Percentiles rank a stretch among this genome's conserved stretches.
phyloP scores from a whole-genome alignment of 2,329 filamentous ascomycete genomes.

The Stagonosporopsis cucurbitacearum region DNA sequence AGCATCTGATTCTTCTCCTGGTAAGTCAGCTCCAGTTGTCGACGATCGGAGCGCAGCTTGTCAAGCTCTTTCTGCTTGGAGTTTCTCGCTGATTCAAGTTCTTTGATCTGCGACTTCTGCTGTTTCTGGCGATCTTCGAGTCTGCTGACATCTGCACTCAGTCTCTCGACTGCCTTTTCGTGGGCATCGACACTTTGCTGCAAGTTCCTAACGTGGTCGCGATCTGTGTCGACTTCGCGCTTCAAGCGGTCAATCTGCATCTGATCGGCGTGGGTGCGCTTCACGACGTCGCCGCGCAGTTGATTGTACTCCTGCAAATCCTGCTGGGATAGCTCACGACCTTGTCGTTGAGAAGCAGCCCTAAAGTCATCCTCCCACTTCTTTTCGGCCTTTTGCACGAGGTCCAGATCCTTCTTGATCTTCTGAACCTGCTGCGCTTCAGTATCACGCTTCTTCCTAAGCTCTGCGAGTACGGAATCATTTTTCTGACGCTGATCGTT shows the following conservation, averaged over 20 bases:
- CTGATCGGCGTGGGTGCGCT: slow-evolving; percentile 80
- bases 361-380: slow-evolving; percentile 89
- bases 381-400: slow-evolving; percentile 87
- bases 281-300: slow-evolving; percentile 83
- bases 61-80: slow-evolving; percentile 91
- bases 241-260: slow-evolving; percentile 84
- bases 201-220: slow-evolving; percentile 86
- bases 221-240: slow-evolving; percentile 88
- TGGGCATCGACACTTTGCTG: slow-evolving; percentile 85
- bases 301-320: slow-evolving; percentile 90
- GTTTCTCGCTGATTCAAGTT: slow-evolving; percentile 78
- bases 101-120: slow-evolving; percentile 67
- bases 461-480: slow-evolving; percentile 70
- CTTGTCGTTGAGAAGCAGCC: slow-evolving; percentile 83
- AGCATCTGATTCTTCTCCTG: slow-evolving; percentile 94
- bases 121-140: slow-evolving; percentile 72
- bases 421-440: slow-evolving; percentile 74
- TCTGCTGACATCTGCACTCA: slow-evolving; percentile 72
- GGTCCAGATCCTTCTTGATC: slow-evolving; percentile 78
- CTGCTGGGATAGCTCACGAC: slow-evolving; percentile 80
- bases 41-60: slow-evolving; percentile 52
- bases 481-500: slow-evolving; percentile 72
- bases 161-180: slow-evolving; percentile 74
- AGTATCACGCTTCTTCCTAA: slow-evolving; percentile 77
- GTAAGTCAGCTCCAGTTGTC: slow-evolving; percentile 72